phyloP scores from a whole-genome alignment of 352 stramenopile genomes.

The Aphanomyces invadans region DNA sequence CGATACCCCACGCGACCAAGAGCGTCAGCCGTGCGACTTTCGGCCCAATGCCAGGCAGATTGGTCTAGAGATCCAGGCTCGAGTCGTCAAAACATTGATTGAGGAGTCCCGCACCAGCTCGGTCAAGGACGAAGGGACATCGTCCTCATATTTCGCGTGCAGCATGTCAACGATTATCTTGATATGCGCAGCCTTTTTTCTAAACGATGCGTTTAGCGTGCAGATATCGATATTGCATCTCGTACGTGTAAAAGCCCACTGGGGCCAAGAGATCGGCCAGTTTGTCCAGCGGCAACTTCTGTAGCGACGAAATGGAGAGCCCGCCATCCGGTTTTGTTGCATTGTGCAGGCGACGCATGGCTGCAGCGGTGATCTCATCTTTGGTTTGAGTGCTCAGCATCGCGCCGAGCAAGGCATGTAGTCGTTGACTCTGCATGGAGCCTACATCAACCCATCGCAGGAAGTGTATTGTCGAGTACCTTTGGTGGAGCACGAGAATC shows the following conservation, averaged over 20 bases:
- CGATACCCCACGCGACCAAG: conserved; percentile 50
- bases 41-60: conserved; percentile 55
- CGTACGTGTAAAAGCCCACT: conserved; percentile 55
- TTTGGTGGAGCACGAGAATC: neutral
- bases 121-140: conserved; percentile 43
- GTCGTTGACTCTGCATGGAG: conserved; percentile 34
- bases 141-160: conserved; percentile 30
- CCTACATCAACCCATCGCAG: too few relatives aligned
- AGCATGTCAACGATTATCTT: conserved; percentile 43
- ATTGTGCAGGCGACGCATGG: conserved; percentile 70
- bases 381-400: conserved; percentile 69
- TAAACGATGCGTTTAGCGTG: too few relatives aligned
- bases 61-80: neutral
- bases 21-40: conserved; percentile 67
- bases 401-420: conserved; percentile 55
- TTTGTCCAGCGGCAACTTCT: conserved; percentile 27
- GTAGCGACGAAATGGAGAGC: conserved; percentile 43
- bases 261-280: conserved; percentile 49
- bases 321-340: conserved; percentile 32
- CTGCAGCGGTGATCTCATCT: conserved; percentile 54
- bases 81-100: too few relatives aligned
- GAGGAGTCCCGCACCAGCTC: conserved; percentile 36
- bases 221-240: neutral
- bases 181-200: conserved; percentile 59
- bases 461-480: neutral